phyloP scores from a whole-genome alignment of 495 filamentous ascomycete species.

The Hypoxylon fuscum region DNA sequence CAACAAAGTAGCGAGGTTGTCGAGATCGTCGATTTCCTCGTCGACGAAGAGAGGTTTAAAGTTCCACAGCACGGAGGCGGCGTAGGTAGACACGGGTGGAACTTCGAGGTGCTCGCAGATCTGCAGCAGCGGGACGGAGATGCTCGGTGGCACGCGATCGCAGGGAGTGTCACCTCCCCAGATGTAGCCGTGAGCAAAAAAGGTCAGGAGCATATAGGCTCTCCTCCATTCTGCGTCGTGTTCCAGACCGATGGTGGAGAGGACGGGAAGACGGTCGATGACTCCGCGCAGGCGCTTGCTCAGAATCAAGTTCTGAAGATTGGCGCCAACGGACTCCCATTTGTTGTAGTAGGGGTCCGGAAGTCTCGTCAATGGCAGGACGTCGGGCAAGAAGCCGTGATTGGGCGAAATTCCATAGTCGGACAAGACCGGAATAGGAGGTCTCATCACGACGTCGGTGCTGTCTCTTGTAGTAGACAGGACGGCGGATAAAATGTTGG shows the following conservation, averaged over 20 bases:
- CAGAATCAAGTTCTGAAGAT: slow-evolving; percentile 86
- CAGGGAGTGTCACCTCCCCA: slow-evolving; percentile 89
- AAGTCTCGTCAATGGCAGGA: slow-evolving; percentile 79
- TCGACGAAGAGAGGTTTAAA: slow-evolving; percentile 86
- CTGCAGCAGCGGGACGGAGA: slow-evolving; percentile 83
- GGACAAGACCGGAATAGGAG: slow-evolving; percentile 76
- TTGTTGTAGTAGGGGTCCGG: slow-evolving; percentile 90
- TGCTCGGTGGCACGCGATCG: slow-evolving; percentile 82
- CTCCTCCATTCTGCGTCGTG: slow-evolving; percentile 90
- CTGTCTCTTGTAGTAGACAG: slow-evolving; percentile 4
- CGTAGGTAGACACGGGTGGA: slow-evolving; percentile 94
- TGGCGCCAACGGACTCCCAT: slow-evolving; percentile 86
- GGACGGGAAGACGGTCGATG: slow-evolving; percentile 79
- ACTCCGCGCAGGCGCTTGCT: slow-evolving; percentile 80
- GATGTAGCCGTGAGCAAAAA: slow-evolving; percentile 92
- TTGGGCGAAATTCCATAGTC: slow-evolving; percentile 90
- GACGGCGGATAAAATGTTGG: neutral
- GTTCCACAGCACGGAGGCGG: slow-evolving; percentile 93
- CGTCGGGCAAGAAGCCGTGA: slow-evolving; percentile 87
- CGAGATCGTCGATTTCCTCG: slow-evolving; percentile 79
- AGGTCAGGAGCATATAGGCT: slow-evolving; percentile 86
- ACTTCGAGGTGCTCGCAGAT: slow-evolving; percentile 85
- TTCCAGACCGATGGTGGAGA: slow-evolving; percentile 80
- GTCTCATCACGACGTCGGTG: slow-evolving; percentile 70
- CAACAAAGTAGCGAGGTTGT: slow-evolving; percentile 83